Conservation (phyloP, 371 early-diverging fungal species). For the Lichtheimia hyalospora region DNA sequence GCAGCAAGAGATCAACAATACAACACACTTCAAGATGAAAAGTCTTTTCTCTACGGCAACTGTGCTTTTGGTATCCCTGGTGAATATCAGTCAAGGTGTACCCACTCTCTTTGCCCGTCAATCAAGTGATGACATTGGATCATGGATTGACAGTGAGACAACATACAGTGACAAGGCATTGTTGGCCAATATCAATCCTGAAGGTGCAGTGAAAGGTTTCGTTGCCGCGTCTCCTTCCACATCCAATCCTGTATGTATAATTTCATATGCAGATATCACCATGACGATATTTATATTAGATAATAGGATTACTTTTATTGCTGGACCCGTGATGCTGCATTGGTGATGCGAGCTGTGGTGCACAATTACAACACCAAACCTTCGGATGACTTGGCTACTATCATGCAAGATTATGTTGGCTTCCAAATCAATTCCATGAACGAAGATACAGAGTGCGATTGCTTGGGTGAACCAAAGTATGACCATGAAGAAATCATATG, state of each 20-base stretch:
- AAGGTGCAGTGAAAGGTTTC: constrained; percentile 32
- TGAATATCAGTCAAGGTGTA: too few relatives aligned
- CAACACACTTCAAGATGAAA: too few relatives aligned
- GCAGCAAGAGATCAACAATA: too few relatives aligned
- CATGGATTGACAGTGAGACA: constrained; percentile 5
- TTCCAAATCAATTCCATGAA: constrained; percentile 33
- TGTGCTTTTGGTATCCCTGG: too few relatives aligned
- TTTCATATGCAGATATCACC: neutral
- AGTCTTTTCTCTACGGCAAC: too few relatives aligned
- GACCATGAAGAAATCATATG: neutral
- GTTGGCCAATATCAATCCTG: constrained; percentile 34
- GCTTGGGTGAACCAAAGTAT: constrained; percentile 76
- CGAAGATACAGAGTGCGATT: constrained; percentile 27
- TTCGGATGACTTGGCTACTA: neutral
- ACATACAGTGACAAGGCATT: constrained; percentile 2
- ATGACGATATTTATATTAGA: too few relatives aligned
- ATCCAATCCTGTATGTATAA: constrained; percentile 32
- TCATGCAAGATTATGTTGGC: constrained; percentile 35
- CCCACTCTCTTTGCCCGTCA: too few relatives aligned
- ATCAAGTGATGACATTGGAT: neutral
- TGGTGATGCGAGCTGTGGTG: constrained; percentile 44
- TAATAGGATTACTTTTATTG: constrained; percentile 67
- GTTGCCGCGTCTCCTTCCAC: constrained; percentile 41
- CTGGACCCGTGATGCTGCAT: constrained; percentile 79
- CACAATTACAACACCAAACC: constrained; percentile 9